phyloP scores from a whole-genome alignment of 257 asterid species.

The Lycium ferocissimum region DNA sequence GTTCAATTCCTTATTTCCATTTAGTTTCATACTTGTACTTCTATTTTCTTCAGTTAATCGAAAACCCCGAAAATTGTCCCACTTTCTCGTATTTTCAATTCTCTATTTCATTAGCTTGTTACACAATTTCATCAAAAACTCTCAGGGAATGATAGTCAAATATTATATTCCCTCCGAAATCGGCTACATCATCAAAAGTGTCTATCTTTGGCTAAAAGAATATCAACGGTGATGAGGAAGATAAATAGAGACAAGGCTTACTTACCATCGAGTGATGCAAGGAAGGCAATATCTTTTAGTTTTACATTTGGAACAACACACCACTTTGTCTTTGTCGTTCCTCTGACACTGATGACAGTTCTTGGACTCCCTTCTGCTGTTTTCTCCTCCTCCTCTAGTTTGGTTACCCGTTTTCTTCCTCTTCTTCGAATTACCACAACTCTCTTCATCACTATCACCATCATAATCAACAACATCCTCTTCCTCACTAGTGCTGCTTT shows the following conservation, averaged over 20 bases:
- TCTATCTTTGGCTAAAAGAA: neutral
- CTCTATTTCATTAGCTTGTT: no score
- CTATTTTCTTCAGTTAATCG: no score
- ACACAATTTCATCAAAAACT: neutral
- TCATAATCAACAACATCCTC: neutral
- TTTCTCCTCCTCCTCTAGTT: neutral
- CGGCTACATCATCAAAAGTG: neutral
- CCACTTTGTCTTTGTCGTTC: constrained; percentile 55
- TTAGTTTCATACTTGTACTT: no score
- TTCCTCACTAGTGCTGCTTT: neutral
- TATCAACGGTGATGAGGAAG: neutral
- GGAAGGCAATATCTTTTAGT: constrained; percentile 54
- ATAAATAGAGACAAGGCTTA: neutral
- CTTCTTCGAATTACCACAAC: neutral
- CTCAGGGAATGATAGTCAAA: neutral
- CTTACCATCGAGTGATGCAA: constrained; percentile 54
- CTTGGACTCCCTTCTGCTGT: constrained; percentile 31
- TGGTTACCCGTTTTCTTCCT: neutral
- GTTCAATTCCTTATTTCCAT: no score
- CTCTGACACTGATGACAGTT: constrained; percentile 67
- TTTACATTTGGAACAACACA: constrained; percentile 50
- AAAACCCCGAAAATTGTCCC: no score
- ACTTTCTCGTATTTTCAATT: no score
- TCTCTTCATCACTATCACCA: neutral
- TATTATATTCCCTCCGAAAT: neutral